Conservation (phyloP, 177 flowering plant genomes). For the Vitis hybrid region DNA sequence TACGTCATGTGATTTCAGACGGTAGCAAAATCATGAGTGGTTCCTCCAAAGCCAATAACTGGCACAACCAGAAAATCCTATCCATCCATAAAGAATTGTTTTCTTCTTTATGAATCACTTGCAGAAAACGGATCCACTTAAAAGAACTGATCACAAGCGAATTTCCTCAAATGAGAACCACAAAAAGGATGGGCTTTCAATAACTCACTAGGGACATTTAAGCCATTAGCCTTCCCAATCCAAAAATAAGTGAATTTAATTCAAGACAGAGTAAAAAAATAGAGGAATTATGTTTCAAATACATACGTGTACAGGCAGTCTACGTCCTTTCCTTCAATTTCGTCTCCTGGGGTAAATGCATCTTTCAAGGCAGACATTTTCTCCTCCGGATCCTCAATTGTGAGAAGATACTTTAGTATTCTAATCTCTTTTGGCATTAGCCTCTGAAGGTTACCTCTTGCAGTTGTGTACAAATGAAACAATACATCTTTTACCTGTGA, state of each 20-base stretch:
- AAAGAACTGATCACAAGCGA: background rate
- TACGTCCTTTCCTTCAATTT: slow-evolving; percentile 70
- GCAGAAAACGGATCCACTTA: background rate
- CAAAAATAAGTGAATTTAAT: background rate
- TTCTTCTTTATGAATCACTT: background rate
- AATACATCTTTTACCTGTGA: slow-evolving; percentile 67
- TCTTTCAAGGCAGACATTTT: slow-evolving; percentile 55
- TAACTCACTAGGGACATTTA: background rate
- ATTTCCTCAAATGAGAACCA: background rate
- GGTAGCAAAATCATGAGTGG: too few species aligned
- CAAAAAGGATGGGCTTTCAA: background rate
- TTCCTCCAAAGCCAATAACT: too few species aligned
- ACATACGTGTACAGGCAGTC: slow-evolving; percentile 87
- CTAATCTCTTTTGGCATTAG: slow-evolving; percentile 82
- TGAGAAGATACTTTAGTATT: slow-evolving; percentile 81
- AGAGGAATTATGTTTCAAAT: background rate
- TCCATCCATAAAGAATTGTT: too few species aligned
- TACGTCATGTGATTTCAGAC: too few species aligned
- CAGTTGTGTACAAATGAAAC: slow-evolving; percentile 69
- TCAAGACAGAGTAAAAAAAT: background rate
- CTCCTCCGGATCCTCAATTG: slow-evolving; percentile 75
- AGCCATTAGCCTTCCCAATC: background rate
- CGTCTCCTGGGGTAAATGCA: slow-evolving; percentile 93
- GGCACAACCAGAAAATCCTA: too few species aligned
- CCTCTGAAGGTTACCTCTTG: slow-evolving; percentile 71